phyloP scores from a whole-genome alignment of 768 basidiomycete genomes.

The Thelephora ganbajun region DNA sequence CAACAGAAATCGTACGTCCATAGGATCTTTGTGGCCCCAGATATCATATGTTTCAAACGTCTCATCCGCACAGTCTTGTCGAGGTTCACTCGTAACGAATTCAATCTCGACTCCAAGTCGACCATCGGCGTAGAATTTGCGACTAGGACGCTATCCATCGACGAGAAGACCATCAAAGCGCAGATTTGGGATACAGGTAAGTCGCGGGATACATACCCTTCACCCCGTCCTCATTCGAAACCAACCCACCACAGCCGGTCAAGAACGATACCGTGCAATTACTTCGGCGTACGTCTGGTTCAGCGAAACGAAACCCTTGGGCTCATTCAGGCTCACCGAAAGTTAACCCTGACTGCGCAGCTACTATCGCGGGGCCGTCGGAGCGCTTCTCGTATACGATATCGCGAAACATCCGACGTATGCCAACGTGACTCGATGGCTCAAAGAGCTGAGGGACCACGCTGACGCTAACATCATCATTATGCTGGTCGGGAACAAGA shows the following conservation, averaged over 20 bases:
- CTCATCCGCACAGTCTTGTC: slow-evolving; percentile 65
- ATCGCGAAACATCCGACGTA: slow-evolving; percentile 92
- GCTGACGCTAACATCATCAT: slow-evolving; percentile 89
- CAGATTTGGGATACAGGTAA: slow-evolving; percentile 98
- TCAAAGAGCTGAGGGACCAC: slow-evolving; percentile 94
- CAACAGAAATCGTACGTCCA: slow-evolving; percentile 47
- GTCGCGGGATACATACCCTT: slow-evolving; percentile 14
- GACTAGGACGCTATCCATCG: slow-evolving; percentile 89
- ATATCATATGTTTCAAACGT: background rate
- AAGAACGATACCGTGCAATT: slow-evolving; percentile 95
- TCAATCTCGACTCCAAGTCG: slow-evolving; percentile 97
- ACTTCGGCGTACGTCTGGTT: slow-evolving; percentile 71
- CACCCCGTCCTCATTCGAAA: slow-evolving; percentile 2
- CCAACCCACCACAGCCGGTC: slow-evolving; percentile 54
- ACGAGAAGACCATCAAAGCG: slow-evolving; percentile 93
- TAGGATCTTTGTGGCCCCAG: background rate
- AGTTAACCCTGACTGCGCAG: slow-evolving; percentile 25
- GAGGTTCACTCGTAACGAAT: slow-evolving; percentile 98
- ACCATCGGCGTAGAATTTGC: slow-evolving; percentile 99
- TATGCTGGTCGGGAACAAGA: slow-evolving; percentile 97
- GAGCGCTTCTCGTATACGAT: slow-evolving; percentile 87
- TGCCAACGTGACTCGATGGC: slow-evolving; percentile 87
- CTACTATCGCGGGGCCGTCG: slow-evolving; percentile 95
- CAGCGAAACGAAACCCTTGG: background rate
- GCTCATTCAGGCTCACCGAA: background rate